Conservation (phyloP, 768 basidiomycete species). For the Mycena galopus region DNA sequence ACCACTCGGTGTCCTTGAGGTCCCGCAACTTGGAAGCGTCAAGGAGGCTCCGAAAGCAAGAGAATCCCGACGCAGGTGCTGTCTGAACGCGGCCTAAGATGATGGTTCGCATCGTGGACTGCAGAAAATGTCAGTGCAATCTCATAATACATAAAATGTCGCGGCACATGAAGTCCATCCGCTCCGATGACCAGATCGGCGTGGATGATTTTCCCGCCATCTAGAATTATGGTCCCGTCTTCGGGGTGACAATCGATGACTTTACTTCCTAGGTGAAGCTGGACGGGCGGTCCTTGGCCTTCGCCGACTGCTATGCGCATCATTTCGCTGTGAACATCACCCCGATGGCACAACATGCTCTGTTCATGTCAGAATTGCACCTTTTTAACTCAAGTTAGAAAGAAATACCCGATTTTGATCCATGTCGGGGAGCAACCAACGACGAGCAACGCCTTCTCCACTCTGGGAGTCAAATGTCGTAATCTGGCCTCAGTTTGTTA, state of each 20-base stretch:
- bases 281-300: conserved; percentile 1
- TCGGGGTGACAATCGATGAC: conserved; percentile 39
- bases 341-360: conserved; percentile 16
- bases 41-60: conserved; percentile 27
- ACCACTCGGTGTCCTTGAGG: conserved; percentile 19
- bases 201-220: conserved; percentile 48
- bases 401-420: neutral
- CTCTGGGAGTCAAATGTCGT: neutral
- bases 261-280: conserved; percentile 18
- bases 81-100: conserved; percentile 7
- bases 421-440: conserved; percentile 12
- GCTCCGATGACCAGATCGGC: conserved; percentile 54
- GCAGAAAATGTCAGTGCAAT: neutral
- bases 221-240: conserved; percentile 47
- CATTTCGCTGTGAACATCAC: conserved; percentile 24
- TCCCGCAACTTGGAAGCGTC: conserved; percentile 18
- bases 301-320: conserved; percentile 23
- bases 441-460: conserved; percentile 1
- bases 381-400: neutral
- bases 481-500: neutral
- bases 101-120: conserved; percentile 24
- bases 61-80: conserved; percentile 12
- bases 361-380: neutral
- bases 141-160: neutral
- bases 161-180: conserved; percentile 44